phyloP scores from a whole-genome alignment of 192 early-diverging fungal species.

The Coemansia erecta region DNA sequence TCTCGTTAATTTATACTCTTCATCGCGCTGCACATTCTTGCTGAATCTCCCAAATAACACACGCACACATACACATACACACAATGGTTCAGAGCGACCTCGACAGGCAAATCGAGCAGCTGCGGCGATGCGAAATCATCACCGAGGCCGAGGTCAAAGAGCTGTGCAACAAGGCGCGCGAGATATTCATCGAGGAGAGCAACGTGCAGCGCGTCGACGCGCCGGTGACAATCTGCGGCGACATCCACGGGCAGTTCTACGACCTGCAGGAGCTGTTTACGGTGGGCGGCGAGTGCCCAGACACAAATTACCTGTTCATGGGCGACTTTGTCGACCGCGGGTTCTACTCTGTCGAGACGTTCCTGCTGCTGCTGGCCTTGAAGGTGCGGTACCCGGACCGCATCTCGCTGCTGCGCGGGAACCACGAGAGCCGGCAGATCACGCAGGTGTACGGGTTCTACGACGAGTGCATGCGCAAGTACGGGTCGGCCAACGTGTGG shows the following conservation, averaged over 20 bases:
- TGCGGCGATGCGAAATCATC: conserved; percentile 89
- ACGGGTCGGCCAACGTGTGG: conserved; percentile 95
- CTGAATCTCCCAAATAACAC: background rate
- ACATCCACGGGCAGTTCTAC: conserved; percentile 98
- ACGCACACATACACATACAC: background rate
- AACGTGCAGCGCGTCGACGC: conserved; percentile 95
- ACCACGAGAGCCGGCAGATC: conserved; percentile 91
- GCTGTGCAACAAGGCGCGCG: conserved; percentile 90
- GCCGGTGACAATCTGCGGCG: conserved; percentile 94
- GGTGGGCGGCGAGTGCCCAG: conserved; percentile 92
- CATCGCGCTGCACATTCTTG: background rate
- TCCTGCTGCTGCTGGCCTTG: conserved; percentile 88
- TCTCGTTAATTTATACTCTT: background rate
- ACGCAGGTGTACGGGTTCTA: conserved; percentile 99
- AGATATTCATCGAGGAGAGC: conserved; percentile 93
- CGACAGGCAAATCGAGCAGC: conserved; percentile 80
- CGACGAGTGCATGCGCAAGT: conserved; percentile 95
- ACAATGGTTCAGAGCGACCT: conserved; percentile 54
- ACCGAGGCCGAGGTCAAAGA: conserved; percentile 90
- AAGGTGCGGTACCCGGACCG: conserved; percentile 93
- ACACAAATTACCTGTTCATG: conserved; percentile 98
- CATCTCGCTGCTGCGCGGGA: conserved; percentile 90
- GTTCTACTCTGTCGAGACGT: conserved; percentile 96
- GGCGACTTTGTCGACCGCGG: too few relatives aligned
- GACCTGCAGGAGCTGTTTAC: conserved; percentile 92